phyloP scores from a whole-genome alignment of 2,329 filamentous ascomycete genomes.

The Fusarium metavorans region DNA sequence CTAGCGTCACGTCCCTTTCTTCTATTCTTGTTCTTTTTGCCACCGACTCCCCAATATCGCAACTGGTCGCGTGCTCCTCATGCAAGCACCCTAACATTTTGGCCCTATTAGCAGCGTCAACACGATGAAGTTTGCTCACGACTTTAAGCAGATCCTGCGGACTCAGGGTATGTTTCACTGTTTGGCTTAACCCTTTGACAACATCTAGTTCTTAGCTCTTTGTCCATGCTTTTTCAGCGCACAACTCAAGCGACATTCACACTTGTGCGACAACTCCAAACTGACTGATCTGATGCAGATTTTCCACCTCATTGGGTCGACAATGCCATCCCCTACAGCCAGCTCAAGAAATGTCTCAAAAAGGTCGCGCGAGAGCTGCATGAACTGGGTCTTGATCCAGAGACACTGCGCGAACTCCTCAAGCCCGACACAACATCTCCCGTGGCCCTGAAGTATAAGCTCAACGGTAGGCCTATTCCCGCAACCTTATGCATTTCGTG shows the following conservation, averaged over 20 bases:
- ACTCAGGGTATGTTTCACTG: slow-evolving; percentile 61
- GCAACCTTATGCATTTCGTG: not conserved
- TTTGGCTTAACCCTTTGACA: not conserved
- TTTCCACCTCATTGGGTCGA: slow-evolving; percentile 81
- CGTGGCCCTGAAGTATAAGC: slow-evolving; percentile 65
- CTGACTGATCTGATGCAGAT: slow-evolving; percentile 52
- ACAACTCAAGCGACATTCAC: slow-evolving; percentile 1
- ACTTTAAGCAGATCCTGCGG: slow-evolving; percentile 77
- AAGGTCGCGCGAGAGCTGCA: slow-evolving; percentile 79
- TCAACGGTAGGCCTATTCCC: slow-evolving; percentile 57
- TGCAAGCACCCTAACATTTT: slow-evolving; percentile 22
- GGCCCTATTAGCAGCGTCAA: slow-evolving; percentile 23
- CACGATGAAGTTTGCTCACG: slow-evolving; percentile 87
- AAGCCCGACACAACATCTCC: slow-evolving; percentile 61
- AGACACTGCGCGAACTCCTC: slow-evolving; percentile 76
- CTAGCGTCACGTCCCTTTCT: slow-evolving; percentile 4
- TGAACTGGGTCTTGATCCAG: slow-evolving; percentile 77
- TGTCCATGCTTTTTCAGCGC: not conserved
- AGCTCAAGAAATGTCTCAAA: slow-evolving; percentile 91
- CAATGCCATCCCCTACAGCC: slow-evolving; percentile 83
- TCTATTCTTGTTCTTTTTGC: slow-evolving; percentile 18
- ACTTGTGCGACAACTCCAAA: not conserved
- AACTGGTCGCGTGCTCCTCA: slow-evolving; percentile 40
- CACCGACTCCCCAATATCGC: slow-evolving; percentile 27
- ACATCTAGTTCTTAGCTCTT: not conserved